Percentiles rank a stretch among this genome's conserved stretches.
Conservation (phyloP, 2,329 filamentous ascomycete genomes). For the Aulographum hederae region DNA sequence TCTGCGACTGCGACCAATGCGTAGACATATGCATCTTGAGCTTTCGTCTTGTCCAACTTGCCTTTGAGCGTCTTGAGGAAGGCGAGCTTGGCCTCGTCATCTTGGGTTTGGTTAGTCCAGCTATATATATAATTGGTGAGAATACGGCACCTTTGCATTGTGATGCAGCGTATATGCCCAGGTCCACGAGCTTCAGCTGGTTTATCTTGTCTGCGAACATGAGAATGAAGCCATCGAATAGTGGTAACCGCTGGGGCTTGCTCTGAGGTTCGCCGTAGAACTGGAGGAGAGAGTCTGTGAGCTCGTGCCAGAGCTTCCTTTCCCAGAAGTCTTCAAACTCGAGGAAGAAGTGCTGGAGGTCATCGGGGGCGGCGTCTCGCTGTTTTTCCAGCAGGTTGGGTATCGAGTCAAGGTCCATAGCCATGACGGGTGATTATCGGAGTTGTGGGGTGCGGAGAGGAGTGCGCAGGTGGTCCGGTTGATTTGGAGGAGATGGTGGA, state of each 20-base stretch:
- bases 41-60: conserved; percentile 80
- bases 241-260: conserved; percentile 63
- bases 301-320: conserved; percentile 96
- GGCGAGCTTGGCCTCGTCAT: conserved; percentile 66
- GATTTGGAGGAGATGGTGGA: conserved; percentile 1
- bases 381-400: conserved; percentile 82
- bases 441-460: neutral
- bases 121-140: neutral
- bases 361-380: conserved; percentile 71
- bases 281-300: conserved; percentile 71
- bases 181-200: conserved; percentile 85
- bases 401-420: conserved; percentile 76
- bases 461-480: neutral
- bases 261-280: conserved; percentile 78
- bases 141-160: conserved; percentile 2
- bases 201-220: conserved; percentile 98
- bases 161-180: conserved; percentile 55
- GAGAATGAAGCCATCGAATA: conserved; percentile 90
- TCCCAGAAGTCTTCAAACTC: conserved; percentile 96
- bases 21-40: conserved; percentile 91
- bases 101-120: conserved; percentile 28
- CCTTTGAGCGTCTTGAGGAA: conserved; percentile 72
- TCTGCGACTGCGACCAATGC: conserved; percentile 78
- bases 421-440: conserved; percentile 11
- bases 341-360: conserved; percentile 74